Percentiles rank a stretch among this genome's conserved stretches.
phyloP scores from a whole-genome alignment of 441 rosid species.

The Euphorbia schlechtendalii region DNA sequence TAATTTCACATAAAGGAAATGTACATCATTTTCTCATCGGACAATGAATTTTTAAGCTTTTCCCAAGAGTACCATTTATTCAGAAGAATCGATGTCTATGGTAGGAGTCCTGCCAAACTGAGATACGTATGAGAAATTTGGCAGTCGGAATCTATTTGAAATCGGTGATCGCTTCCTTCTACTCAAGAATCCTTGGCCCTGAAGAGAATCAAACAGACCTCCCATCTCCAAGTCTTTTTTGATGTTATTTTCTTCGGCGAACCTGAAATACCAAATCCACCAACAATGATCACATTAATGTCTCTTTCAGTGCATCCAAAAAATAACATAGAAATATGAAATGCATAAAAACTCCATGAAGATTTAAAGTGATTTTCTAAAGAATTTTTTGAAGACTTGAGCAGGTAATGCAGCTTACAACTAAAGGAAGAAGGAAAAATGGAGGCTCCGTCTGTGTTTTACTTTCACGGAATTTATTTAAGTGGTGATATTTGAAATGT shows the following conservation, averaged over 20 bases:
- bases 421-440: neutral
- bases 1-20: neutral
- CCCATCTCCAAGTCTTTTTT: conserved; percentile 82
- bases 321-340: neutral
- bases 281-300: conserved; percentile 3
- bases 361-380: neutral
- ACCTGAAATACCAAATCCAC: conserved; percentile 34
- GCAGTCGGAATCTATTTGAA: conserved; percentile 30
- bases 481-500: too few relatives aligned
- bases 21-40: neutral
- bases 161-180: conserved; percentile 51
- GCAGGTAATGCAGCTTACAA: neutral
- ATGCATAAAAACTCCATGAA: neutral
- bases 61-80: conserved; percentile 20
- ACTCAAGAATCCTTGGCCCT: conserved; percentile 45
- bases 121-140: conserved; percentile 36
- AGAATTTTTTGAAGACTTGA: neutral
- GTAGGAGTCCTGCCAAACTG: conserved; percentile 41
- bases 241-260: conserved; percentile 34
- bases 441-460: too few relatives aligned
- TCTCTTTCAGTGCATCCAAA: neutral
- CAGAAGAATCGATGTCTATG: conserved; percentile 56
- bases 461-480: neutral
- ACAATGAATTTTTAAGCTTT: neutral
- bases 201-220: conserved; percentile 49